A percentile compares a stretch with the other conserved stretches of the same genome.
phyloP scores from a whole-genome alignment of 169 alveolate genomes.

The Nephromyces sp. region DNA sequence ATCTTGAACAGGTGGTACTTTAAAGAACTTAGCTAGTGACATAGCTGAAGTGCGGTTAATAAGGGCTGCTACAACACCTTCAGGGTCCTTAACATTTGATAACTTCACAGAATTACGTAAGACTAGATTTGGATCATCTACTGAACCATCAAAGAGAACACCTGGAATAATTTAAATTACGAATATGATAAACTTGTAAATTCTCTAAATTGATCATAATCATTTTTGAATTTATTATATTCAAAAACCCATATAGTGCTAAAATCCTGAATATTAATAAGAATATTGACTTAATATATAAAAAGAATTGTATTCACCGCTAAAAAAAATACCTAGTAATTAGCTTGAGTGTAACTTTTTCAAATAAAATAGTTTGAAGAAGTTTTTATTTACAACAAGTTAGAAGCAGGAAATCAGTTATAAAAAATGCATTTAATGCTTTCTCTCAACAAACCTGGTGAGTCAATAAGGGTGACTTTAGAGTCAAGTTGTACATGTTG shows the following conservation, averaged over 20 bases:
- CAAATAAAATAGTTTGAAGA: background rate
- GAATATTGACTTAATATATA: background rate
- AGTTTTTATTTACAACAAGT: background rate
- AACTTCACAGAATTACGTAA: constrained; percentile 73
- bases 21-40: constrained; percentile 57
- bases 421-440: constrained; percentile 5
- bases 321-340: background rate
- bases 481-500: constrained; percentile 79
- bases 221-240: too few relatives aligned
- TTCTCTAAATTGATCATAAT: too few relatives aligned
- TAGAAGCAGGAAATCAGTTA: constrained; percentile 1
- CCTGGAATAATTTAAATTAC: constrained; percentile 70
- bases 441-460: constrained; percentile 77
- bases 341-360: background rate
- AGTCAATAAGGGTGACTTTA: constrained; percentile 75
- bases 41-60: constrained; percentile 35
- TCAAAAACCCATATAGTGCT: too few relatives aligned
- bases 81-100: constrained; percentile 74
- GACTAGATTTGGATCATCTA: constrained; percentile 43
- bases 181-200: too few relatives aligned
- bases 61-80: constrained; percentile 68
- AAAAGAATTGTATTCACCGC: background rate
- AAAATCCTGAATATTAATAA: constrained; percentile 45
- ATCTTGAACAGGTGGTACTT: constrained; percentile 50
- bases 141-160: constrained; percentile 53